A percentile compares a stretch with the other conserved stretches of the same genome.
These are phyloP conservation scores for Evernia prunastri DNA, from an alignment of 495 filamentous ascomycete species.

Conservation along the genomic window DNA sequence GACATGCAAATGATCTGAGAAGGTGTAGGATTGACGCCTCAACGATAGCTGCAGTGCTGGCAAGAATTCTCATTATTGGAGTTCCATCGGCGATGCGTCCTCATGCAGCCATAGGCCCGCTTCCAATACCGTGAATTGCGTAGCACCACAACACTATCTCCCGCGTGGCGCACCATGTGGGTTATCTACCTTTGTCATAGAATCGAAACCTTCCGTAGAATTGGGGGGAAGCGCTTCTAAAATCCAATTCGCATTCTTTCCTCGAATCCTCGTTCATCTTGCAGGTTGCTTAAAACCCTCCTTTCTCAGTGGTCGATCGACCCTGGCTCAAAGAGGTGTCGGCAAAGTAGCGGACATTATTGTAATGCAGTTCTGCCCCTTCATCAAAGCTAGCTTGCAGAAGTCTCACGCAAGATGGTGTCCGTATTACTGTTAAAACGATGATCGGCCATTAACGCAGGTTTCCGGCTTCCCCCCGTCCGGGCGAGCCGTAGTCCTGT, in stretches of 20 bases:
- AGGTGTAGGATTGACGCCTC: constrained; percentile 13
- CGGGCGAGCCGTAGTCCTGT: constrained; percentile 21
- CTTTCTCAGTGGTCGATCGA: not conserved
- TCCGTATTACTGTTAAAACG: constrained; percentile 8
- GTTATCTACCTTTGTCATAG: not conserved
- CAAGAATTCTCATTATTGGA: not conserved
- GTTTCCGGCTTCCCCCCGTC: constrained; percentile 24
- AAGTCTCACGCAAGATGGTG: constrained; percentile 14
- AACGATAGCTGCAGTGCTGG: constrained; percentile 13
- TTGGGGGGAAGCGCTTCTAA: constrained; percentile 5
- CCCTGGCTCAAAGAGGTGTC: not conserved
- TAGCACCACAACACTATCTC: constrained; percentile 13
- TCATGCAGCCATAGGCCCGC: constrained; percentile 23
- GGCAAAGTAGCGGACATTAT: not conserved
- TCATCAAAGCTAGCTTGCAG: constrained; percentile 4
- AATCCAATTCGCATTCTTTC: not conserved
- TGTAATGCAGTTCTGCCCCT: not conserved
- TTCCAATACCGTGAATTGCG: constrained; percentile 19
- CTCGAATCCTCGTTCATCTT: not conserved
- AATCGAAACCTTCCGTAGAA: not conserved
- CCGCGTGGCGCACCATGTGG: constrained; percentile 20
- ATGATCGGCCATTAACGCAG: constrained; percentile 25
- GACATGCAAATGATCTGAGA: constrained; percentile 1
- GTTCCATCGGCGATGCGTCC: constrained; percentile 13
- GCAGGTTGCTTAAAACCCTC: not conserved